Percentiles rank a stretch among this genome's conserved stretches.
Evolutionary conservation across 139 green algal genomes (phyloP).

Genomic region (Nannochloris sp.): DNA sequence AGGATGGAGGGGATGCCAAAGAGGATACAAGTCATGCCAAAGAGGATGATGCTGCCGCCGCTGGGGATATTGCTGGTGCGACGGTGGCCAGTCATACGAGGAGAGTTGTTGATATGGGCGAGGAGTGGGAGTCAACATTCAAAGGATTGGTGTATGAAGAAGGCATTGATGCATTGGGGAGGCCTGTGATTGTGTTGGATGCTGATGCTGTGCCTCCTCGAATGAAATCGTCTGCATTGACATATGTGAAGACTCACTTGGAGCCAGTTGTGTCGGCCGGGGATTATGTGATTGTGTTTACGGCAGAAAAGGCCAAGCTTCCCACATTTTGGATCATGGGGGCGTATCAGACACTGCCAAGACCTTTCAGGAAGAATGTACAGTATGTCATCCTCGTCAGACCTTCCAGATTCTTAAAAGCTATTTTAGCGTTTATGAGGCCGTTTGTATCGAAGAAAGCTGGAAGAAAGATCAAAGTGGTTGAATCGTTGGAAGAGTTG

Average conservation of each 20-base stretch:
- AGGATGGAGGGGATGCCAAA: background rate
- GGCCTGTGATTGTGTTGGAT: constrained; percentile 68
- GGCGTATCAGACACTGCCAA: constrained; percentile 48
- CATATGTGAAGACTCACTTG: constrained; percentile 33
- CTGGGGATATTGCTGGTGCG: background rate
- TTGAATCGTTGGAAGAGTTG: constrained; percentile 46
- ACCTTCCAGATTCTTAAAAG: constrained; percentile 43
- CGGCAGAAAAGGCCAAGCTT: constrained; percentile 26
- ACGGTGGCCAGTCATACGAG: background rate
- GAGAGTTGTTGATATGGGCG: background rate
- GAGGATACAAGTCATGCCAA: too few relatives aligned
- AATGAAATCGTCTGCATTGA: constrained; percentile 23
- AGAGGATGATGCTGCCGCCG: background rate
- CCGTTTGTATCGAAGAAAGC: constrained; percentile 62
- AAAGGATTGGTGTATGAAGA: constrained; percentile 54
- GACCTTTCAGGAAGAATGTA: constrained; percentile 70
- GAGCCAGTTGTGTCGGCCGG: constrained; percentile 51
- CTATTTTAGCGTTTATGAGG: constrained; percentile 46
- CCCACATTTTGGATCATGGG: constrained; percentile 54
- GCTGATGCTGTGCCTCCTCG: constrained; percentile 43
- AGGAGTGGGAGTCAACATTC: constrained; percentile 25
- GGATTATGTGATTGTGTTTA: constrained; percentile 40
- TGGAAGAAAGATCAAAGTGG: constrained; percentile 51
- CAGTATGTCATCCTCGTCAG: constrained; percentile 63
- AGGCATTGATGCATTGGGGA: constrained; percentile 50